Evolutionary conservation across 2,329 filamentous ascomycete genomes (phyloP).

Genomic region (Aureobasidium uvarum): DNA sequence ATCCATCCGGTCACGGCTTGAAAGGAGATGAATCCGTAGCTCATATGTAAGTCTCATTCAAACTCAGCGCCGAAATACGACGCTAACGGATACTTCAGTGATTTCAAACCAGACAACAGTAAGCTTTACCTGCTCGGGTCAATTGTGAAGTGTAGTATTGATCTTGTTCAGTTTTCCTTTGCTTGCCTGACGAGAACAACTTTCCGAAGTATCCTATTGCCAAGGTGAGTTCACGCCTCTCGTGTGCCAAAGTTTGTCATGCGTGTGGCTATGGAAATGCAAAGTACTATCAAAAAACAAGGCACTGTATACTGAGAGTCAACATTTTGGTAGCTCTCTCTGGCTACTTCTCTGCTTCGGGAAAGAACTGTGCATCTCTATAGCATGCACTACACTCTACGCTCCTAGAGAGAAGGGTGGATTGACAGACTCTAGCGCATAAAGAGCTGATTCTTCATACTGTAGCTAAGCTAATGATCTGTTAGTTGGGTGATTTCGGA

Average conservation of each 20-base stretch:
- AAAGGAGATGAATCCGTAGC: background rate
- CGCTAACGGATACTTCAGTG: background rate
- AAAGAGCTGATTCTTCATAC: too few relatives aligned
- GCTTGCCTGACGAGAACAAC: background rate
- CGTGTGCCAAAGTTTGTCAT: too few relatives aligned
- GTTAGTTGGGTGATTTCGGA: constrained; percentile 20
- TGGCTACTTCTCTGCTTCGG: too few relatives aligned
- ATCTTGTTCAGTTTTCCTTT: constrained; percentile 10
- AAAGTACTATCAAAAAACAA: too few relatives aligned
- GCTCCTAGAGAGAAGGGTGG: too few relatives aligned
- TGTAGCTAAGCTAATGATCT: background rate
- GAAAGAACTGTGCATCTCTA: too few relatives aligned
- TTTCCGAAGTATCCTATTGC: constrained; percentile 16
- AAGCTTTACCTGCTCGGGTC: background rate
- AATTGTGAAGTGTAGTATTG: background rate
- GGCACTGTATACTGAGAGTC: too few relatives aligned
- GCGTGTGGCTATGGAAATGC: too few relatives aligned
- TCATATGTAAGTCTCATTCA: background rate
- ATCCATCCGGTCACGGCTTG: background rate
- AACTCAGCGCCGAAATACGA: too few relatives aligned
- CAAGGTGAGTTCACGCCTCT: background rate
- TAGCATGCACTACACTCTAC: too few relatives aligned
- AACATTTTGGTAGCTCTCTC: too few relatives aligned
- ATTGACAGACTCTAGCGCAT: too few relatives aligned
- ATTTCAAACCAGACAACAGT: constrained; percentile 24